Conservation (phyloP, 2,329 filamentous ascomycete species). For the Epichloe scottii region DNA sequence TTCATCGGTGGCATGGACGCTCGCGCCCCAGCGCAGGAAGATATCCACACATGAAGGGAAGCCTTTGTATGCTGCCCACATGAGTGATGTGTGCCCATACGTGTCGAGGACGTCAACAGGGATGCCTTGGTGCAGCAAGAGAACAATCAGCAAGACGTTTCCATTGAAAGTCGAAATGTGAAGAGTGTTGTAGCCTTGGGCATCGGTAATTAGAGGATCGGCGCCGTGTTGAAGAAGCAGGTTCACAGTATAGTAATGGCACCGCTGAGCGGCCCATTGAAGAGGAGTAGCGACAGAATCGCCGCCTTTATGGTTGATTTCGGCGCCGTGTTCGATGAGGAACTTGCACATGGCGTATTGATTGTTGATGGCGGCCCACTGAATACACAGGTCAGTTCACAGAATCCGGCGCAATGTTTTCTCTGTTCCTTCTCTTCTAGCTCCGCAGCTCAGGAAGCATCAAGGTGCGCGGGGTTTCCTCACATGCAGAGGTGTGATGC, state of each 20-base stretch:
- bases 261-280: slow-evolving; percentile 94
- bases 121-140: slow-evolving; percentile 90
- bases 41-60: slow-evolving; percentile 85
- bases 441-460: neutral
- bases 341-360: slow-evolving; percentile 96
- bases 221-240: slow-evolving; percentile 83
- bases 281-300: slow-evolving; percentile 88
- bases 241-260: slow-evolving; percentile 93
- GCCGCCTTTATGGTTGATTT: slow-evolving; percentile 90
- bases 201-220: slow-evolving; percentile 82
- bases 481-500: slow-evolving; percentile 93
- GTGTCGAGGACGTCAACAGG: slow-evolving; percentile 83
- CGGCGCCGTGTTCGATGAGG: slow-evolving; percentile 70
- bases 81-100: slow-evolving; percentile 84
- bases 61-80: slow-evolving; percentile 99
- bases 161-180: slow-evolving; percentile 96
- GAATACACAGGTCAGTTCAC: slow-evolving; percentile 2
- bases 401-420: neutral
- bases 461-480: slow-evolving; percentile 16
- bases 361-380: slow-evolving; percentile 99
- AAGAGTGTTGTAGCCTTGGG: slow-evolving; percentile 94
- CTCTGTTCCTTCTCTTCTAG: neutral
- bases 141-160: slow-evolving; percentile 77
- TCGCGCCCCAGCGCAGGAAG: slow-evolving; percentile 88
- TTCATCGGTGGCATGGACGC: slow-evolving; percentile 80